Evolutionary conservation across 352 stramenopile genomes (phyloP), one percentile per base, ranked within the genome.

Genomic region (Phytopythium mirpurense): DNA sequence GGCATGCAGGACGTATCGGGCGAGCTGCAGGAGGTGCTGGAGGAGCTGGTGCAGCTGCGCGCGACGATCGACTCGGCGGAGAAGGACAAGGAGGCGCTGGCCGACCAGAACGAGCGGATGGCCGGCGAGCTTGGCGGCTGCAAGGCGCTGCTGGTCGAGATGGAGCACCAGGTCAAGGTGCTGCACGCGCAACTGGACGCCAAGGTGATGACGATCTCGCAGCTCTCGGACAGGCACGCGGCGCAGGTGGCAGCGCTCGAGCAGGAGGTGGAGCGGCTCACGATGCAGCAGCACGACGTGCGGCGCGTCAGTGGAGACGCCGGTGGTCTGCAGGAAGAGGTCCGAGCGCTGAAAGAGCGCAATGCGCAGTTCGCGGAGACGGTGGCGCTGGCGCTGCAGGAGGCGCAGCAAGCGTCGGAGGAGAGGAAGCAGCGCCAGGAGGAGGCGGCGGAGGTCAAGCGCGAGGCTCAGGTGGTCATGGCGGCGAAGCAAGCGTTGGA

Each of bases 141-240:
- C 55, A 75, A 74, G 24, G 57, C 74, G 21, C 44, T 56, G 1
- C 60, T 71, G 48, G 62, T 60, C 21, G 67, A 75, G 54, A 72
- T 70, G 34, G 63, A 74, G 15, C 57, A 77, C 21, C 58, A 68
- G 23, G 57, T 61, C 2, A 76, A 83, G 52, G 66, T 83, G 12
- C 51, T 78, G 16, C 65, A 76, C 27, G 68, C 72, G 21, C 62
- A 70, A 9, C 55, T 86, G 21, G 70, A 84, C 57, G 59, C 60
- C 14, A 74, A 81, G 49, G 19, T 76, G 11, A 63, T 71, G 57
- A 79, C 45, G 32, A 83, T 67, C 62, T 75, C 54, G 50, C 71
- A 63, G 49, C 66, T 74, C 53, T 58, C 67, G 21, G 61, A 52
- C 8, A 68, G 67, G 19, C 45, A 69, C 35, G 62, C 41, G 7